Conservation (phyloP, 192 early-diverging fungal species). For the Phycomyces blakesleeanus region DNA sequence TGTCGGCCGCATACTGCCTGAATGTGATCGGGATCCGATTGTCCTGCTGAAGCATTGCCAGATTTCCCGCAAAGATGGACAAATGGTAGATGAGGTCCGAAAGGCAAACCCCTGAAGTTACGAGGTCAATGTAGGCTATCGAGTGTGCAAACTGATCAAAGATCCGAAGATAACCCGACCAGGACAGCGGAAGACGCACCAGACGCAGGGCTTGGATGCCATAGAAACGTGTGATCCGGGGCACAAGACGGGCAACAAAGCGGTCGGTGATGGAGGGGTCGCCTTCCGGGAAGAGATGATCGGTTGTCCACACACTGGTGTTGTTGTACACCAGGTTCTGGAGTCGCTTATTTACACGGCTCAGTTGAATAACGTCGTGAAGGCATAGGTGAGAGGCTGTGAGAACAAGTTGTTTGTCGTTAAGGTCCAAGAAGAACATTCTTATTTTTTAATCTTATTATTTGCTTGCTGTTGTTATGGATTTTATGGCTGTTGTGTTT, state of each 20-base stretch:
- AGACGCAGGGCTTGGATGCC: conserved; percentile 17
- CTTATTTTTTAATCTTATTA: background rate
- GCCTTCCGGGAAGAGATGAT: conserved; percentile 15
- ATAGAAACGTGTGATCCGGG: conserved; percentile 26
- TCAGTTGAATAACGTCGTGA: background rate
- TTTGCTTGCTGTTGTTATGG: background rate
- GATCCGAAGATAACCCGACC: conserved; percentile 24
- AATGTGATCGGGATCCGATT: conserved; percentile 29
- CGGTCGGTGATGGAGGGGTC: conserved; percentile 20
- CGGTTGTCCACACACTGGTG: conserved; percentile 12
- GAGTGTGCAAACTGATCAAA: conserved; percentile 33
- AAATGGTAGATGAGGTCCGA: conserved; percentile 17
- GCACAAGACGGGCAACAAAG: conserved; percentile 21
- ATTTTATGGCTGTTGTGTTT: too few species aligned
- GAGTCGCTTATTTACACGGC: background rate
- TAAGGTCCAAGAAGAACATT: background rate
- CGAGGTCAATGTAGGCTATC: conserved; percentile 21
- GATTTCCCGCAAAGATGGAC: conserved; percentile 25
- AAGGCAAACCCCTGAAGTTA: conserved; percentile 2
- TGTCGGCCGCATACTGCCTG: conserved; percentile 20
- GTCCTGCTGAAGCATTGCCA: conserved; percentile 21
- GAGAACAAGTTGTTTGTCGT: background rate
- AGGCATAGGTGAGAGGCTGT: background rate
- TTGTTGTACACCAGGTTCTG: conserved; percentile 8
- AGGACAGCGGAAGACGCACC: conserved; percentile 19